Evolutionary conservation across 768 basidiomycete genomes (phyloP).

Genomic region (Tephrocybe rancida): DNA sequence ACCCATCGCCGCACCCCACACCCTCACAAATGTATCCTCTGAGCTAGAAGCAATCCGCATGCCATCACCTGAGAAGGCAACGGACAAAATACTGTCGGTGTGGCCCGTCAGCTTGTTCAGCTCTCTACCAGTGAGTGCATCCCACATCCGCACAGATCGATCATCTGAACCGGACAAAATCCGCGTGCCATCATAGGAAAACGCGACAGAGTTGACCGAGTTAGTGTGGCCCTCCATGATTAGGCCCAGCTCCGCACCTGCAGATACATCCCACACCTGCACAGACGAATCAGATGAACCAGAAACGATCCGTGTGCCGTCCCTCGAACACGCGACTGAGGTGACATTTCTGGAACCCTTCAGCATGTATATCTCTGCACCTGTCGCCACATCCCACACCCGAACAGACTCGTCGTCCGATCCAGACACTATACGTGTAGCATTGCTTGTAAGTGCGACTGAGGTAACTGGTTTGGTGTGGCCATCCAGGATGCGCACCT

Average conservation of each 20-base stretch:
- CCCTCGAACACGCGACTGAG: neutral
- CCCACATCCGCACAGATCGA: slow-evolving; percentile 4
- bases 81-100: neutral
- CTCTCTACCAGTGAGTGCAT: neutral
- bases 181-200: slow-evolving; percentile 5
- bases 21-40: neutral
- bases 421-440: neutral
- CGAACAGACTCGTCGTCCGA: neutral
- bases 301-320: neutral
- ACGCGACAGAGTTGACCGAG: neutral
- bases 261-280: neutral
- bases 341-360: neutral
- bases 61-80: neutral
- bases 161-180: slow-evolving; percentile 6
- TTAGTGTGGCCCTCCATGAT: neutral
- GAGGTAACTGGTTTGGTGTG: neutral
- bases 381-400: neutral
- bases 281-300: neutral
- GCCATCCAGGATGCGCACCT: neutral
- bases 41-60: neutral
- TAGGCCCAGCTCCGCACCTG: neutral
- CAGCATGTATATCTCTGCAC: neutral
- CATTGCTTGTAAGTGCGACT: neutral
- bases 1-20: too few relatives aligned
- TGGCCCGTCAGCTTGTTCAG: too few relatives aligned